phyloP scores from a whole-genome alignment of 2,329 filamentous ascomycete species.

The Sporothrix curviconia region DNA sequence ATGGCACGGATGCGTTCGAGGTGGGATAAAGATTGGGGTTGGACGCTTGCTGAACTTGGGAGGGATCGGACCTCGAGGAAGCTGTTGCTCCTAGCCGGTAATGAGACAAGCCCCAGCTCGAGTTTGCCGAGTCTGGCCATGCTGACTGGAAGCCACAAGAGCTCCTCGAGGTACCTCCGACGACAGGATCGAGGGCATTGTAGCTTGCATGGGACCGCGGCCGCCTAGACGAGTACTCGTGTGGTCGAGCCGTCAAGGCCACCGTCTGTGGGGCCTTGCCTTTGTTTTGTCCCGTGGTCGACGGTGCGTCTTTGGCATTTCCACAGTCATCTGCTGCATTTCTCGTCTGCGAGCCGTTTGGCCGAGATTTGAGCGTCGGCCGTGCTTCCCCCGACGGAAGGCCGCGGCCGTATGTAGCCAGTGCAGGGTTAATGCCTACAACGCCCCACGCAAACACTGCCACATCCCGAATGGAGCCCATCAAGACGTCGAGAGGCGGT shows the following conservation, averaged over 20 bases:
- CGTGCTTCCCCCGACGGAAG: constrained; percentile 56
- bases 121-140: not conserved
- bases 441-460: constrained; percentile 85
- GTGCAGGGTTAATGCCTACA: constrained; percentile 69
- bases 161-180: not conserved
- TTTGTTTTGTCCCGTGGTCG: not conserved
- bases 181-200: not conserved
- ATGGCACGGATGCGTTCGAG: not conserved
- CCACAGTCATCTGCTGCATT: no score
- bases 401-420: constrained; percentile 59
- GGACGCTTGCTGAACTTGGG: no score
- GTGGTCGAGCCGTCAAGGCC: not conserved
- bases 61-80: not conserved
- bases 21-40: not conserved
- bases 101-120: not conserved
- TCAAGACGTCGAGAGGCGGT: constrained; percentile 57
- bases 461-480: constrained; percentile 75
- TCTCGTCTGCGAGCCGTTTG: not conserved
- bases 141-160: not conserved
- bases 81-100: not conserved
- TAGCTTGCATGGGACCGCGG: not conserved
- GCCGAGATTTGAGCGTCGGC: constrained; percentile 34
- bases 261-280: not conserved
- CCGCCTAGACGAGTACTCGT: not conserved
- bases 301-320: no score